Evolutionary conservation across 2,329 filamentous ascomycete species (phyloP).

Genomic region (Mycocentrospora acerina): DNA sequence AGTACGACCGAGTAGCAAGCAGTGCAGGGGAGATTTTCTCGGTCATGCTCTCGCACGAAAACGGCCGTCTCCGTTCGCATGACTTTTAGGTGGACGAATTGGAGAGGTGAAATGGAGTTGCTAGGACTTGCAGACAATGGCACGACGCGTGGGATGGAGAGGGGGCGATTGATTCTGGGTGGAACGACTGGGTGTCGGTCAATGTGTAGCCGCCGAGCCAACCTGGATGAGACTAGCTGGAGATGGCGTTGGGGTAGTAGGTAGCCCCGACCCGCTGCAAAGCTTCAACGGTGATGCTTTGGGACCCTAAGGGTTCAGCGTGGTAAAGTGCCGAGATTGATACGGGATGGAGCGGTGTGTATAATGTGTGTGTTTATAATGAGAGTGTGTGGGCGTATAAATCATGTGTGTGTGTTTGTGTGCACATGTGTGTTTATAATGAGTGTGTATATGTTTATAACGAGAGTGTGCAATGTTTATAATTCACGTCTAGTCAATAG

Average conservation of each 20-base stretch:
- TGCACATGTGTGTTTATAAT: too few species aligned
- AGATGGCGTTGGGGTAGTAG: slow-evolving; percentile 12
- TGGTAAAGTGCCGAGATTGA: too few species aligned
- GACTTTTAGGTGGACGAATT: slow-evolving; percentile 34
- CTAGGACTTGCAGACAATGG: slow-evolving; percentile 31
- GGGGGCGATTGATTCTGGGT: slow-evolving; percentile 20
- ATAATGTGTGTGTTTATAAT: too few species aligned
- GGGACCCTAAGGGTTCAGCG: too few species aligned
- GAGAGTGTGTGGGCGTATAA: too few species aligned
- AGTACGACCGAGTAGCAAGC: slow-evolving; percentile 28
- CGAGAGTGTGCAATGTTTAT: not conserved
- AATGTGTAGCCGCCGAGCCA: slow-evolving; percentile 15
- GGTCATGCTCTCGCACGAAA: slow-evolving; percentile 15
- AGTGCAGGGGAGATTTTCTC: slow-evolving; percentile 10
- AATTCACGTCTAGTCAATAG: not conserved
- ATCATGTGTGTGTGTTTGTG: too few species aligned
- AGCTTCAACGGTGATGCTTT: not conserved
- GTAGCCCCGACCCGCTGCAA: slow-evolving; percentile 8
- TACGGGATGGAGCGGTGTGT: too few species aligned
- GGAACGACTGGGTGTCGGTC: slow-evolving; percentile 13
- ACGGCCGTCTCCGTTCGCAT: slow-evolving; percentile 38
- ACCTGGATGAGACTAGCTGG: slow-evolving; percentile 7
- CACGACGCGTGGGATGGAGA: slow-evolving; percentile 27
- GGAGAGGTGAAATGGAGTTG: slow-evolving; percentile 16
- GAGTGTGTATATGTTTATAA: too few species aligned